phyloP scores from a whole-genome alignment of 2,329 filamentous ascomycete genomes.

The Phoma sp. region DNA sequence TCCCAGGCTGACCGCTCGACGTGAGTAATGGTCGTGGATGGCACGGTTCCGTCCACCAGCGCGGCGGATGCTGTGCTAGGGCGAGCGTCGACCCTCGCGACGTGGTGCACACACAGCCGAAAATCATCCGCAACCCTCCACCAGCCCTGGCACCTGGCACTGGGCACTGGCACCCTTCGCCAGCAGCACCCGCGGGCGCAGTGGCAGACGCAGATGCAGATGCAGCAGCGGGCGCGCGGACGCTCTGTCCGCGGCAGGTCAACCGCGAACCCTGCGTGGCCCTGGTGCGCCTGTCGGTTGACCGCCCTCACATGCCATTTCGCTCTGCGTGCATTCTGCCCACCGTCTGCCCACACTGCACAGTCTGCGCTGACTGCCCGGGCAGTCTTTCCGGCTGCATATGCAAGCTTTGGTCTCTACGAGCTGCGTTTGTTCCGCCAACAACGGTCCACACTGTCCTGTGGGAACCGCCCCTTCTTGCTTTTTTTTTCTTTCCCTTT shows the following conservation, averaged over 20 bases:
- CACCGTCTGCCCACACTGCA: background rate
- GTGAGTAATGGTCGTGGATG: slow-evolving; percentile 33
- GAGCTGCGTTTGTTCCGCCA: too few relatives aligned
- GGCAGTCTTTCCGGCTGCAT: background rate
- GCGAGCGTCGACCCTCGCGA: slow-evolving; percentile 8
- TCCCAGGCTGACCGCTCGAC: slow-evolving; percentile 28
- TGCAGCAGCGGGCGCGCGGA: too few relatives aligned
- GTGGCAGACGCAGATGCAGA: too few relatives aligned
- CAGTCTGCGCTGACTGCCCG: slow-evolving; percentile 1
- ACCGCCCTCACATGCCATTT: slow-evolving; percentile 12
- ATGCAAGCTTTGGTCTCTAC: background rate
- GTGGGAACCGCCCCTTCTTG: too few relatives aligned
- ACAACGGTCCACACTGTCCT: too few relatives aligned
- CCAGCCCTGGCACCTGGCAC: too few relatives aligned
- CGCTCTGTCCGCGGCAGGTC: slow-evolving; percentile 22
- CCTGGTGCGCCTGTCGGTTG: background rate
- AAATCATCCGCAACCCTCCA: slow-evolving; percentile 26
- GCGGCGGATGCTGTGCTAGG: slow-evolving; percentile 31
- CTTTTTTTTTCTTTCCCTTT: background rate
- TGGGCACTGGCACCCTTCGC: too few relatives aligned
- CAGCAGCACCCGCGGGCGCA: slow-evolving; percentile 7
- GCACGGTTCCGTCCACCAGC: slow-evolving; percentile 29
- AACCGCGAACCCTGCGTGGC: slow-evolving; percentile 13
- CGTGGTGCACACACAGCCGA: slow-evolving; percentile 25
- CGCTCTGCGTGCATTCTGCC: background rate